A percentile compares a stretch with the other conserved stretches of the same genome.
Evolutionary conservation across 2,329 filamentous ascomycete genomes (phyloP).

Genomic region (Capronia coronata): DNA sequence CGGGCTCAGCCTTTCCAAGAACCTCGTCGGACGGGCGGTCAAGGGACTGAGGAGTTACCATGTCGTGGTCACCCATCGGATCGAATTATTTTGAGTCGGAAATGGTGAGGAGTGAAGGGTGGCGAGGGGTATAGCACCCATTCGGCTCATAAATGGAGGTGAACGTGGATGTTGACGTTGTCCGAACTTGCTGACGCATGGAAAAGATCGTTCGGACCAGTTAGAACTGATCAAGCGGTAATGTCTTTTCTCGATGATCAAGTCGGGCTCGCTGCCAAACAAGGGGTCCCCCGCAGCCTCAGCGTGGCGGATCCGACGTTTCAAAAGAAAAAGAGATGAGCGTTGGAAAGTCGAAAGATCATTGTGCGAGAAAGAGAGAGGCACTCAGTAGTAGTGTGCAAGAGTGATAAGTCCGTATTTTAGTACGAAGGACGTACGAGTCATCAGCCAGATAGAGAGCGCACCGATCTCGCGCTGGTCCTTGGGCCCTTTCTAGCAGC

Average conservation of each 20-base stretch:
- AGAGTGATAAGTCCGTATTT: not conserved
- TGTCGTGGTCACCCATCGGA: constrained; percentile 17
- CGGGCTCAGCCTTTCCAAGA: constrained; percentile 1
- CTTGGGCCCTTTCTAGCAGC: not conserved
- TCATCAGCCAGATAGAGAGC: not conserved
- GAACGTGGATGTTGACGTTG: constrained; percentile 1
- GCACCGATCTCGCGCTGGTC: constrained; percentile 5
- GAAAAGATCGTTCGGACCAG: constrained; percentile 1
- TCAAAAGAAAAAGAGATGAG: not conserved
- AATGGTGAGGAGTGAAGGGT: not conserved
- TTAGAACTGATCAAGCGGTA: not conserved
- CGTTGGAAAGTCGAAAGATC: not conserved
- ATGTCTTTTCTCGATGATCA: not conserved
- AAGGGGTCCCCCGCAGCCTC: not conserved
- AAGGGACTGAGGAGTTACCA: constrained; percentile 11
- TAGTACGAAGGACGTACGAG: constrained; percentile 3
- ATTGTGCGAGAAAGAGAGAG: not conserved
- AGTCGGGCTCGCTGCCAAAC: not conserved
- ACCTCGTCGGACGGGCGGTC: constrained; percentile 14
- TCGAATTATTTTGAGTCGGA: not conserved
- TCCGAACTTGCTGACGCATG: constrained; percentile 18
- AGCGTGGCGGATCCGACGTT: not conserved
- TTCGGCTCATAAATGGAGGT: constrained; percentile 7
- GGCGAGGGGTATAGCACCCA: constrained; percentile 6
- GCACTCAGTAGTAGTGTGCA: not conserved